Base-by-base conservation (phyloP, 805 yeast genomes). In the Candida caryicola region DNA sequence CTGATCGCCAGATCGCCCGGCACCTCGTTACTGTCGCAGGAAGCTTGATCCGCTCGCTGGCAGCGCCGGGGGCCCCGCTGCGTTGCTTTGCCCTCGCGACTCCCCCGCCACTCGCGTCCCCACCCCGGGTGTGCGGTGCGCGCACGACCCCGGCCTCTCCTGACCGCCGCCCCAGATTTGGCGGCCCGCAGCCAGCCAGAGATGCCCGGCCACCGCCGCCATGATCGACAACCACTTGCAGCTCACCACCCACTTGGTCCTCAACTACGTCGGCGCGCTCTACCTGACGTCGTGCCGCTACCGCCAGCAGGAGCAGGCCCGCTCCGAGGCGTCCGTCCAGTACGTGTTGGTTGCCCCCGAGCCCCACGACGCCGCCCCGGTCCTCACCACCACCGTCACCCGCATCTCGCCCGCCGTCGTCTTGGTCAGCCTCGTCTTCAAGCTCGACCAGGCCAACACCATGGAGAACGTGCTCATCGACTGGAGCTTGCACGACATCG, bases 401-500 rank as follows among this genome's bases (percentile, higher is more conserved):
- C 36, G 43, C 27, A 32, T 49, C 33, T 33, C 33, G 23, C 31
- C 37, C 29, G 25, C 23, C 26, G 31, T 39, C 14, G 29, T 36
- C 5, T 39, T 43, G 17, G 30, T 49, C 26, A 45, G 45, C 31
- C 31, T 47, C 25, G 43, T 49, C 2, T 37, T 29, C 12, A 25
- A 29, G 18, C 27, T 14, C 3, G 26, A 43, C 15, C 23, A 33
- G 8, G 40, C 19, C 32, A 31, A 46, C 15, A 41, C 47, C 31
- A 44, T 54, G 21, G 57, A 54, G 27, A 49, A 40, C 16, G 46
- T 55, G 3, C 28, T 55, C 27, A 38, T 58, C 16, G 51, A 57
- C 36, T 59, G 64, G 64, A 45, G 41, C 17, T 33, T 36, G 34
- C 25, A 23, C 27, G 43, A 44, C 23, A 31, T 44, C 30, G 33